These are phyloP conservation scores for Talaromyces sp. DNA, from an alignment of 2,329 filamentous ascomycete genomes.

Conservation along the genomic window DNA sequence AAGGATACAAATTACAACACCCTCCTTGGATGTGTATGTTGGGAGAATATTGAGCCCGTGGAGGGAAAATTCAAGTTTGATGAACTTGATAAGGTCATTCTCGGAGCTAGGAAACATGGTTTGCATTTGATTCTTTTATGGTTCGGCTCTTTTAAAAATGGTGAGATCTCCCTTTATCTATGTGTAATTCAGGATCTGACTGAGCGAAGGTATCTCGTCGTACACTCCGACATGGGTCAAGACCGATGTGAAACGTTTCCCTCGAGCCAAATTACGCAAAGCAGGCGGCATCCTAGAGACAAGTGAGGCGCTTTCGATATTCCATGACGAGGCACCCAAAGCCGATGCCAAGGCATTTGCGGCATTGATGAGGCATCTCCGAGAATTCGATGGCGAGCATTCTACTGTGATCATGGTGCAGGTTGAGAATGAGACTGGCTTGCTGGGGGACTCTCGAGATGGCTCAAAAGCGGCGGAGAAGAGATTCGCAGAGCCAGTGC, in stretches of 20 bases:
- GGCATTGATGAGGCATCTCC: neutral
- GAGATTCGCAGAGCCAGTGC: neutral
- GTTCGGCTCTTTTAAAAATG: neutral
- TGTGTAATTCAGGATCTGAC: neutral
- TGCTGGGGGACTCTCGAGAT: conserved; percentile 53
- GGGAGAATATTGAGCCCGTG: neutral
- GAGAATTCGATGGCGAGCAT: conserved; percentile 26
- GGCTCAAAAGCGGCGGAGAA: conserved; percentile 35
- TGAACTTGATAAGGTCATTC: neutral
- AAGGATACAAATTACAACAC: conserved; percentile 44
- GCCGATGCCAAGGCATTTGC: neutral
- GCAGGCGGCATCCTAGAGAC: neutral
- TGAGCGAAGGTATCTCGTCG: neutral
- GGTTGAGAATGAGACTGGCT: conserved; percentile 55
- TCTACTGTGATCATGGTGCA: conserved; percentile 56
- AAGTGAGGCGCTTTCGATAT: neutral
- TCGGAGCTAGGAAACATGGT: neutral
- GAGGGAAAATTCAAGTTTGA: neutral
- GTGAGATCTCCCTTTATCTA: neutral
- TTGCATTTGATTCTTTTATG: neutral
- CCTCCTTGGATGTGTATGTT: conserved; percentile 20
- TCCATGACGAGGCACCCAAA: neutral
- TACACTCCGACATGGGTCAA: neutral
- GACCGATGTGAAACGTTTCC: neutral
- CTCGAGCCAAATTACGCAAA: neutral